phyloP scores from a whole-genome alignment of 768 basidiomycete genomes.

The Termitomyces bulborhizus region DNA sequence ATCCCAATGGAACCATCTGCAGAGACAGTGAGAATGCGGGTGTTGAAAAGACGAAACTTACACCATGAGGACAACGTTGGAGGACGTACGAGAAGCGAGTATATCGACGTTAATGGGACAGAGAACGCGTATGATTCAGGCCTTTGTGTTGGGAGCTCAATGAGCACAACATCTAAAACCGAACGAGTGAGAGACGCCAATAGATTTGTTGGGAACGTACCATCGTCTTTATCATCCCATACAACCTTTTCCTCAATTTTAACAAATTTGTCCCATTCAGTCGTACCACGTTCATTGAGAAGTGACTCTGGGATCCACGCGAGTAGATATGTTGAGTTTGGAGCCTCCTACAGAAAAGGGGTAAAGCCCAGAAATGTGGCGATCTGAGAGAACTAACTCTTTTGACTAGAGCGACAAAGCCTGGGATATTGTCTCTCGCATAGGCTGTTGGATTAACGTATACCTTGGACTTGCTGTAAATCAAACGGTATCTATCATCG shows the following conservation, averaged over 20 bases:
- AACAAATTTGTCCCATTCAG: conserved; percentile 88
- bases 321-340: conserved; percentile 71
- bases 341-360: conserved; percentile 48
- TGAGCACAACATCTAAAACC: conserved; percentile 68
- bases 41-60: conserved; percentile 22
- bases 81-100: conserved; percentile 80
- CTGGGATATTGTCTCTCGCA: conserved; percentile 88
- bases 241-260: conserved; percentile 68
- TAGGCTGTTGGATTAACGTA: conserved; percentile 94
- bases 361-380: not conserved
- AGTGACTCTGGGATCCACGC: conserved; percentile 93
- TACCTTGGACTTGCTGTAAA: conserved; percentile 92
- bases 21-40: not conserved
- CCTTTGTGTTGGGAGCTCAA: conserved; percentile 75
- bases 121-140: conserved; percentile 95
- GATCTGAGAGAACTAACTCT: conserved; percentile 45
- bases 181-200: not conserved
- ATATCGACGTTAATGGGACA: conserved; percentile 84
- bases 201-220: conserved; percentile 29
- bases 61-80: conserved; percentile 85
- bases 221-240: conserved; percentile 65
- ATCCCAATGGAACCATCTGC: conserved; percentile 84
- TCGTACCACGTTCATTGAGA: conserved; percentile 72
- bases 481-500: conserved; percentile 64
- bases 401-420: conserved; percentile 90